Conservation (phyloP, 179 eudicot species). For the Vitellaria paradoxa region DNA sequence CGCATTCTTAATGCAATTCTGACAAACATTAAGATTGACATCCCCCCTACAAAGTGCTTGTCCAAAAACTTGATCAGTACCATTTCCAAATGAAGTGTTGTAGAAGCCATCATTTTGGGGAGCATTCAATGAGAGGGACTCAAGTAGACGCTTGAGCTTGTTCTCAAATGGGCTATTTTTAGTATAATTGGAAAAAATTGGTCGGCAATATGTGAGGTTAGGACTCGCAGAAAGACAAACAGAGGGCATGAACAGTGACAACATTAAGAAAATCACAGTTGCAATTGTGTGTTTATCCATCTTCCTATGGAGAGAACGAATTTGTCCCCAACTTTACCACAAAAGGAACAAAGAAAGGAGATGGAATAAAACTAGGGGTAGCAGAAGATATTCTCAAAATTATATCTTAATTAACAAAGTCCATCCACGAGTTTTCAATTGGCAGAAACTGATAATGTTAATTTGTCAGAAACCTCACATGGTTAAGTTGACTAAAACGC, state of each 20-base stretch:
- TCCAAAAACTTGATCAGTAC: constrained; percentile 12
- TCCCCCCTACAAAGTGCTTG: constrained; percentile 33
- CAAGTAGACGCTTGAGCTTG: background rate
- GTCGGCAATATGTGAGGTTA: constrained; percentile 1
- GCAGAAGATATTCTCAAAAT: background rate
- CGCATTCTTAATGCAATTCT: too few relatives aligned
- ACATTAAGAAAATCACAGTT: too few relatives aligned
- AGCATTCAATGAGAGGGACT: background rate
- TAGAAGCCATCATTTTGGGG: too few relatives aligned
- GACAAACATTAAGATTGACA: constrained; percentile 8
- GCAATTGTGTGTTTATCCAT: constrained; percentile 3
- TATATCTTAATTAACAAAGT: background rate
- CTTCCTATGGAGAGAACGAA: background rate
- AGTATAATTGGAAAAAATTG: constrained; percentile 8
- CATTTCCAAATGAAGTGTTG: background rate
- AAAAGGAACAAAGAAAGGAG: background rate
- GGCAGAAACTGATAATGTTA: too few relatives aligned
- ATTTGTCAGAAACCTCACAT: too few relatives aligned
- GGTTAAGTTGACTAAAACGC: too few relatives aligned
- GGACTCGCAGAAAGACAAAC: constrained; percentile 2
- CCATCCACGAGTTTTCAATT: background rate
- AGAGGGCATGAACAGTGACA: background rate
- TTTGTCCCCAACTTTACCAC: background rate
- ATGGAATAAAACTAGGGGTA: background rate
- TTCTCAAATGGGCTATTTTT: constrained; percentile 17